Evolutionary conservation across 2,329 filamentous ascomycete genomes (phyloP), one percentile per base, ranked within the genome.

Genomic region (Bipolaris zeicola): DNA sequence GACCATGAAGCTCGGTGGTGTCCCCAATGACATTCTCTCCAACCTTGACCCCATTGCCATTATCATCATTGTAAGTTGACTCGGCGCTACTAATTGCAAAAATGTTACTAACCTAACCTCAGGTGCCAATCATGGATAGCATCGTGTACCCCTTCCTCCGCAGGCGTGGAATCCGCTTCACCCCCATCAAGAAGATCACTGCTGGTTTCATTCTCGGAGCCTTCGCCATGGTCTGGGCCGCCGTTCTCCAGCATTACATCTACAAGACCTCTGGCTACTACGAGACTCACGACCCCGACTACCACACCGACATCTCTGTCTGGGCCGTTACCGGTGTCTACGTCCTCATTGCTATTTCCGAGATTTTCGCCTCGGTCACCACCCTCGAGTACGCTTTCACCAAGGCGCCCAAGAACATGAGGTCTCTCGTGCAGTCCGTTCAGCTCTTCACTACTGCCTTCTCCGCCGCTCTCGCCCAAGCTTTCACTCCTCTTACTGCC

Each of bases 11-110:
- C 83, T 88, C 2, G 81, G 89, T 69, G 89, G 89, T 31, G 83
- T 91, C 3, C 90, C 90, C 67, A 93, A 93, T 79, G 90, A 93
- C 70, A 78, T 92, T 55, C 84, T 93, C 67, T 84, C 87, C 72
- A 92, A 92, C 77, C 80, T 93, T 38, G 88, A 92, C 74, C 89
- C 90, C 5, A 85, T 93, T 62, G 85, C 88, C 24, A 85, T 92
- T 60, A 85, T 92, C 67, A 85, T 92, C 70, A 84, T 92, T 75
- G 89, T 56, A 33, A 55, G 49, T 20, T 20, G 6, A 14, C 1
- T 11, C 50, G 88, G 90, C 78, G 87, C 0, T 88, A 87, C 38
- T 20, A 2, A 37, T 10, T 13, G 16, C 87, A 91, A 76, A 90
- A 87, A 86, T 85, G 70, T 90, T 91, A 74, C 60, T 66, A 59